These are phyloP conservation scores for Draba incana DNA, from an alignment of 345 rosid genomes.

Conservation along the genomic window DNA sequence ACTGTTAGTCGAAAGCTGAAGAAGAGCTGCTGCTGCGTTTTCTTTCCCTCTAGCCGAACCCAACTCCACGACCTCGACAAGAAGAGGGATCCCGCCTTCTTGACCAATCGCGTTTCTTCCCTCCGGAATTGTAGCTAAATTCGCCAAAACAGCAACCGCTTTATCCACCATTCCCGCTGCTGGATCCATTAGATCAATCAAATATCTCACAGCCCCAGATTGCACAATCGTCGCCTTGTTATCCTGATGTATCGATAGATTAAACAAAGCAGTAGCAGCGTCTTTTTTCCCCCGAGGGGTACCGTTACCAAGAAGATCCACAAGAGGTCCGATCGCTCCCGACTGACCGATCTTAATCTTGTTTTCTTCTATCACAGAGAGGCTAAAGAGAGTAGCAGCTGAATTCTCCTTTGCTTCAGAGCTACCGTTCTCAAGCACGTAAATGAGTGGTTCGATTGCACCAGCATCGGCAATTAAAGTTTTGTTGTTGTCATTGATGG, in stretches of 20 bases:
- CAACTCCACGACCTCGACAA: conserved; percentile 96
- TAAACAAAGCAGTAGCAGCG: conserved; percentile 98
- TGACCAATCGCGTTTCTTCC: conserved; percentile 86
- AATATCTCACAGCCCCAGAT: conserved; percentile 90
- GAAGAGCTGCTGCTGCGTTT: conserved; percentile 97
- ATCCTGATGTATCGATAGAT: conserved; percentile 87
- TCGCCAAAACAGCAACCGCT: conserved; percentile 97
- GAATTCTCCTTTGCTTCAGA: conserved; percentile 93
- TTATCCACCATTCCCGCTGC: conserved; percentile 99
- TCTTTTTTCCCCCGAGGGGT: conserved; percentile 93
- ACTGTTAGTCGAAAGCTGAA: conserved; percentile 82
- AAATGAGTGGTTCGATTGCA: conserved; percentile 84
- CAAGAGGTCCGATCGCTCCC: conserved; percentile 87
- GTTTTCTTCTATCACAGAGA: conserved; percentile 91
- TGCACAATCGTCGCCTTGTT: conserved; percentile 84
- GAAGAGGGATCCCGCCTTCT: conserved; percentile 76
- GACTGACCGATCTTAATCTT: conserved; percentile 92
- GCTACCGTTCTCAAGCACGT: conserved; percentile 82
- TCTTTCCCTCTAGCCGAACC: conserved; percentile 99
- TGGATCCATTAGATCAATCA: conserved; percentile 95
- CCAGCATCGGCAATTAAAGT: conserved; percentile 77
- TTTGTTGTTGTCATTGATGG: conserved; percentile 92
- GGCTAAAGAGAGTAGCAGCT: conserved; percentile 97
- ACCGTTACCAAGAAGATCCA: conserved; percentile 85
- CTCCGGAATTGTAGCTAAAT: conserved; percentile 78